These are phyloP conservation scores for Colletotrichum tabaci DNA, from an alignment of 2,329 filamentous ascomycete genomes.

Conservation along the genomic window DNA sequence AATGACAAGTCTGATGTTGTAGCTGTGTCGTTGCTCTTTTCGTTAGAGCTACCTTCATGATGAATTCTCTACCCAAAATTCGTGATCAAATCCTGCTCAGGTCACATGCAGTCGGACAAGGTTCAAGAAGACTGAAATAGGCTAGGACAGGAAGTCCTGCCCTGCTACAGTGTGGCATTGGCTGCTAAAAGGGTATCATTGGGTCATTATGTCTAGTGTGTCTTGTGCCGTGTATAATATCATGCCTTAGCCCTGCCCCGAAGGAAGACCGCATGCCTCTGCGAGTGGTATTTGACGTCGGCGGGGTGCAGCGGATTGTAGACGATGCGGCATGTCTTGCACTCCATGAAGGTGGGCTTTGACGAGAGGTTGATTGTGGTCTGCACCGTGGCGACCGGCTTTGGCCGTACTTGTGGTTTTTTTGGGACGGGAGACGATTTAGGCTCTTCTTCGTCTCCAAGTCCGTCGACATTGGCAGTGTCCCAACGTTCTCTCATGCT, in stretches of 20 bases:
- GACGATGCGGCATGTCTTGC: constrained; percentile 59
- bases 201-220: constrained; percentile 15
- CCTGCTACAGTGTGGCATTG: not conserved
- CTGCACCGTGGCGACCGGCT: constrained; percentile 51
- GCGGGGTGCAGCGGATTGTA: constrained; percentile 61
- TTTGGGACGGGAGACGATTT: constrained; percentile 17
- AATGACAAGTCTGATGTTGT: no score
- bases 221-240: not conserved
- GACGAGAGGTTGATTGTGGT: constrained; percentile 62
- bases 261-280: constrained; percentile 49
- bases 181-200: constrained; percentile 32
- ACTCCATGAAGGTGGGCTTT: constrained; percentile 59
- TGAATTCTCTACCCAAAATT: no score
- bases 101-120: no score
- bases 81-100: no score
- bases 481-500: not conserved
- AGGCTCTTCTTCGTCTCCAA: not conserved
- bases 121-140: no score
- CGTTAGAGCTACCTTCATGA: no score
- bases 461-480: not conserved
- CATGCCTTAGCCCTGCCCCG: constrained; percentile 5
- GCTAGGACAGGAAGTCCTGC: no score
- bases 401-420: constrained; percentile 30
- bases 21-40: no score
- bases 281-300: constrained; percentile 60